Evolutionary conservation across 2,329 filamentous ascomycete species (phyloP).

Genomic region (Penicillium freii): DNA sequence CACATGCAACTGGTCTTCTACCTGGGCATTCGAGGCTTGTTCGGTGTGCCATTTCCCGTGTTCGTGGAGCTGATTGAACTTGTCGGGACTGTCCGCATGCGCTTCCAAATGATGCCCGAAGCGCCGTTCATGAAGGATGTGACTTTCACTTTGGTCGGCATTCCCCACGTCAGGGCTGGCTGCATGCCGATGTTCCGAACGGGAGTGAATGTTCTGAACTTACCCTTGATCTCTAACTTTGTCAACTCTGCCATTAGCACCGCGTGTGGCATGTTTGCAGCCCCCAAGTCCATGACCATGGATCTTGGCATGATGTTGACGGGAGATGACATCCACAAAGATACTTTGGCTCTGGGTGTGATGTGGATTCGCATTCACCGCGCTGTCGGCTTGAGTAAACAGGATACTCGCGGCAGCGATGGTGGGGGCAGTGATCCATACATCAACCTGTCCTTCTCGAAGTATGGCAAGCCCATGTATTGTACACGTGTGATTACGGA

Average conservation of each 20-base stretch:
- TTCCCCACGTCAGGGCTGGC: slow-evolving; percentile 83
- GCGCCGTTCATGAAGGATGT: slow-evolving; percentile 89
- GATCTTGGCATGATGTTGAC: slow-evolving; percentile 88
- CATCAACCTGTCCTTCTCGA: slow-evolving; percentile 90
- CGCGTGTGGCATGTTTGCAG: slow-evolving; percentile 85
- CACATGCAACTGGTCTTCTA: slow-evolving; percentile 97
- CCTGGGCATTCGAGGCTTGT: slow-evolving; percentile 81
- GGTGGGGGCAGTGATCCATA: slow-evolving; percentile 93
- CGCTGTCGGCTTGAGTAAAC: slow-evolving; percentile 83
- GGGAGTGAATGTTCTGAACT: slow-evolving; percentile 85
- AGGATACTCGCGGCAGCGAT: slow-evolving; percentile 76
- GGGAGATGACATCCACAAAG: slow-evolving; percentile 89
- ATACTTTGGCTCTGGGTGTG: slow-evolving; percentile 77
- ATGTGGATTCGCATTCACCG: slow-evolving; percentile 90
- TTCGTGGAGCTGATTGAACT: slow-evolving; percentile 87
- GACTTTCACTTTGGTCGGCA: slow-evolving; percentile 90
- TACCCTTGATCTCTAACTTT: slow-evolving; percentile 92
- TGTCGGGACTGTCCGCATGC: slow-evolving; percentile 81
- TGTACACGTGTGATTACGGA: slow-evolving; percentile 95
- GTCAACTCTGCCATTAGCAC: slow-evolving; percentile 93
- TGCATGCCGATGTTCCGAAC: slow-evolving; percentile 91
- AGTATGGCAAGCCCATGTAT: slow-evolving; percentile 97
- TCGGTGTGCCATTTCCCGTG: slow-evolving; percentile 82
- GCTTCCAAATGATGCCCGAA: slow-evolving; percentile 82
- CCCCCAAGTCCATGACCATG: slow-evolving; percentile 88